Evolutionary conservation across 2,329 filamentous ascomycete genomes (phyloP).

Genomic region (Fusarium tupiense): DNA sequence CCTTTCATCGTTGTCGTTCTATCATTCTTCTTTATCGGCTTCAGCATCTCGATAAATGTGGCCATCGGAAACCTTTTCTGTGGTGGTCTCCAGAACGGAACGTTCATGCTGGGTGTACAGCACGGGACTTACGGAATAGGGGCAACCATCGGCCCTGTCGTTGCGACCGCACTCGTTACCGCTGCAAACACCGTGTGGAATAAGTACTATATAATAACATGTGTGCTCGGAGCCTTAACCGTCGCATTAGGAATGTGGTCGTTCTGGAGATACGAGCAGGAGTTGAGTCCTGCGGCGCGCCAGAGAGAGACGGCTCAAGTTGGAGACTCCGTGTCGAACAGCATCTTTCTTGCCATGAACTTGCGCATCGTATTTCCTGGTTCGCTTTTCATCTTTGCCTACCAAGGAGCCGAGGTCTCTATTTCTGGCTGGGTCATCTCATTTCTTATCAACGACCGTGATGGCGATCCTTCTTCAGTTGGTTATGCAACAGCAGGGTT

Average conservation of each 20-base stretch:
- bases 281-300: slow-evolving; percentile 55
- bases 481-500: slow-evolving; percentile 82
- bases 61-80: slow-evolving; percentile 69
- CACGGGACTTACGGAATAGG: slow-evolving; percentile 76
- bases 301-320: slow-evolving; percentile 31
- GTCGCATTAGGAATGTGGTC: slow-evolving; percentile 70
- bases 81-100: slow-evolving; percentile 63
- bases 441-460: slow-evolving; percentile 78
- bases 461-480: slow-evolving; percentile 74
- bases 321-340: slow-evolving; percentile 46
- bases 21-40: slow-evolving; percentile 74
- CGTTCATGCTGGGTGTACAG: slow-evolving; percentile 66
- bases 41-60: slow-evolving; percentile 65
- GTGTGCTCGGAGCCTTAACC: slow-evolving; percentile 67
- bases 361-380: slow-evolving; percentile 74
- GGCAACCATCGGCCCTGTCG: slow-evolving; percentile 73
- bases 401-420: slow-evolving; percentile 85
- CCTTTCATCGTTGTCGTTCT: slow-evolving; percentile 75
- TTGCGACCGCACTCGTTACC: slow-evolving; percentile 78
- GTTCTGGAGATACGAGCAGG: slow-evolving; percentile 76
- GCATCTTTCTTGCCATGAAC: slow-evolving; percentile 60
- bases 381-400: slow-evolving; percentile 84
- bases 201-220: slow-evolving; percentile 75
- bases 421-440: slow-evolving; percentile 90
- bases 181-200: slow-evolving; percentile 69